Base-by-base conservation (phyloP, 2,329 filamentous ascomycete species). In the Helminthosporium solani region DNA sequence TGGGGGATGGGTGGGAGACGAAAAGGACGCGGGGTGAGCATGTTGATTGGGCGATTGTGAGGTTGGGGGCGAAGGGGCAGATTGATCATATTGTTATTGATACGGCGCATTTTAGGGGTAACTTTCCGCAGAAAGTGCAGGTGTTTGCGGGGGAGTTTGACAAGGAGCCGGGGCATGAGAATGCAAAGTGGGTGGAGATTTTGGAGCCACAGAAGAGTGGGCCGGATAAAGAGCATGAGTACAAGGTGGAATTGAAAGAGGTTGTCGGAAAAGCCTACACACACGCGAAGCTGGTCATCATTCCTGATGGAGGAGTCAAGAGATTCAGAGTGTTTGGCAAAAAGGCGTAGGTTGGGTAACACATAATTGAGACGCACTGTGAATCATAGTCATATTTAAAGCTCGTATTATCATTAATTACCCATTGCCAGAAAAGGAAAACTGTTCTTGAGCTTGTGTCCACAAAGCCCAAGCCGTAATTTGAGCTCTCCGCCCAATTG, bases 271-370 rank as follows among this genome's bases (percentile, higher is more conserved):
- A 76, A 64, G 73, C 76, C 2, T 87, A 89, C 62, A 90, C 87
- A 11, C 90, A 94, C 72, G 84, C 91, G 18, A 96, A 95, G 79
- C 76, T 97, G 67, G 87, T 89, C 27, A 94, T 96, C 67, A 89
- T 96, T 57, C 92, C 92, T 0, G 91, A 97, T 70, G 91, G 92
- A 27, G 91, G 92, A 19, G 87, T 96, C 2, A 96, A 95, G 82
- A 78, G 91, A 54, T 80, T 96, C 55, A 82, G 90, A 36, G 83
- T 92, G 2, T 84, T 88, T 68, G 88, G 86, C 2, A 83, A 79
- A 54, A 63, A 55, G 45, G 52, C 54, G 35, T 38, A 15, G 14
- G 12, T 31, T 6, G 25, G 25, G 25, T 7, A 27, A 7, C 12
- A 12, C 25, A 7, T 27, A 12, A 12, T 27, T 27, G 7, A 27